A percentile compares a stretch with the other conserved stretches of the same genome.
Conservation (phyloP, 2,329 filamentous ascomycete species). For the Emericellopsis cladophorae region DNA sequence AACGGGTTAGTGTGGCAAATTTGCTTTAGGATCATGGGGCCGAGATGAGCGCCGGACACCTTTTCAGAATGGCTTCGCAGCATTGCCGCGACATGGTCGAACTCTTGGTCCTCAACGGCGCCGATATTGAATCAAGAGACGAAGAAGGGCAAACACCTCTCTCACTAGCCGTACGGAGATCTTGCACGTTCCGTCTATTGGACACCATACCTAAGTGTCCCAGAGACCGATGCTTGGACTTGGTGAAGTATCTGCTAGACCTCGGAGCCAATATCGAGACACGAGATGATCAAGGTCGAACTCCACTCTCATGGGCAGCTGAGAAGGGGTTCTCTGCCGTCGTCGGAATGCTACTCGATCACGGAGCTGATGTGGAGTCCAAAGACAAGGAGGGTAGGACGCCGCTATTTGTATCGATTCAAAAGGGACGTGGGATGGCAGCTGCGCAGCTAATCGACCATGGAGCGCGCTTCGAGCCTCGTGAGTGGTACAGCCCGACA, state of each 20-base stretch:
- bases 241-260: neutral
- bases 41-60: no score
- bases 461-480: no score
- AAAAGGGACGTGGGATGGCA: no score
- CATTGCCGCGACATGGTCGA: constrained; percentile 3
- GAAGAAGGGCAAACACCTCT: neutral
- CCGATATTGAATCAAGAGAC: neutral
- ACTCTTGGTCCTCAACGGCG: neutral
- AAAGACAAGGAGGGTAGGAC: neutral
- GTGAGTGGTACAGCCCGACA: no score
- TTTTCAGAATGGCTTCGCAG: neutral
- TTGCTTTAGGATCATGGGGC: no score
- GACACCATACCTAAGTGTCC: no score
- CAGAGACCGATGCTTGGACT: neutral
- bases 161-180: neutral
- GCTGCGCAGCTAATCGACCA: no score
- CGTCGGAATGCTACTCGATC: neutral
- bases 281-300: neutral
- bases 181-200: no score
- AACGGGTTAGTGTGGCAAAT: no score
- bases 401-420: neutral
- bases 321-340: neutral
- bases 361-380: neutral
- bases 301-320: neutral
- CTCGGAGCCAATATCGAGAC: neutral